Conservation (phyloP, 108 stramenopile species). For the Skeletonema marinoi region DNA sequence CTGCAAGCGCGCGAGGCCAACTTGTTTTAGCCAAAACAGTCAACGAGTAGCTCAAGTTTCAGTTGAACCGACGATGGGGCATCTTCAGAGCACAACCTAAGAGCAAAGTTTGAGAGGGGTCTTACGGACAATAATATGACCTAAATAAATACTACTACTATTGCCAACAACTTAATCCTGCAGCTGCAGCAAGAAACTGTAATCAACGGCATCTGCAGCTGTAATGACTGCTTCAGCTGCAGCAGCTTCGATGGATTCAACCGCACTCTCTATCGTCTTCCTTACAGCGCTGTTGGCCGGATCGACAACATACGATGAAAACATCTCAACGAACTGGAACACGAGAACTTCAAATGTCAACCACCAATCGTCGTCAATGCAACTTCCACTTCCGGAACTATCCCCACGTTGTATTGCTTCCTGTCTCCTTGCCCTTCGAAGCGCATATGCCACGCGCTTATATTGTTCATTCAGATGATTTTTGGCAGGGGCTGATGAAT, state of each 20-base stretch:
- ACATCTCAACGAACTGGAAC: conserved; percentile 41
- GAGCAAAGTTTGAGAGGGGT: too few species aligned
- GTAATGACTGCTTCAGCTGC: conserved; percentile 41
- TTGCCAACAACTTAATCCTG: conserved; percentile 27
- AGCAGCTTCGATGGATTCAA: conserved; percentile 26
- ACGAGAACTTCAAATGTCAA: conserved; percentile 27
- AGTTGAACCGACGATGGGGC: too few species aligned
- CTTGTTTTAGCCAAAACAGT: too few species aligned
- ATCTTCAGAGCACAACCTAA: too few species aligned
- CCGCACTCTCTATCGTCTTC: conserved; percentile 17
- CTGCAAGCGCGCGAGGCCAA: too few species aligned
- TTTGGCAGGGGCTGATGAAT: conserved; percentile 5
- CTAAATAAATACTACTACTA: not conserved
- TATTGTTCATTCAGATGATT: conserved; percentile 29
- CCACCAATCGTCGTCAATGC: conserved; percentile 27
- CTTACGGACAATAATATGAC: too few species aligned
- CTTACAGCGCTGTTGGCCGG: conserved; percentile 25
- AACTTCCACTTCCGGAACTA: conserved; percentile 1
- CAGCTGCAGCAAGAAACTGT: conserved; percentile 34
- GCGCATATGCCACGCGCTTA: conserved; percentile 21
- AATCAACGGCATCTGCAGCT: conserved; percentile 45
- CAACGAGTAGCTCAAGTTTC: too few species aligned
- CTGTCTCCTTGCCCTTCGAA: conserved; percentile 29
- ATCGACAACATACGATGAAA: conserved; percentile 35
- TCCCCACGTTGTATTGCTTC: conserved; percentile 21